These are phyloP conservation scores for Plasmodium adleri DNA, from an alignment of 169 alveolate genomes.

Conservation along the genomic window DNA sequence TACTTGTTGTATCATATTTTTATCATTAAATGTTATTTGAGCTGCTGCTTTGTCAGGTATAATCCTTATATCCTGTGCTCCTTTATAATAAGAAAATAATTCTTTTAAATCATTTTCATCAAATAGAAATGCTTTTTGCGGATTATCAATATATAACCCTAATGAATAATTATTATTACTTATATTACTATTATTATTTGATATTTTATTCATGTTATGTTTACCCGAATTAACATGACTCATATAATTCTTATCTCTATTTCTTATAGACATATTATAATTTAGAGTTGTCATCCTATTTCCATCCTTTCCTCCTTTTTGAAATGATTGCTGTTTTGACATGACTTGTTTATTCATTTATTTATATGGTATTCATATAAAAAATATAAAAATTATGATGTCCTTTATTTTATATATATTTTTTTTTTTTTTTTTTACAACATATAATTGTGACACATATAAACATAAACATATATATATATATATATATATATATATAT, in stretches of 20 bases:
- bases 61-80: conserved; percentile 62
- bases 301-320: conserved; percentile 26
- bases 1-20: conserved; percentile 75
- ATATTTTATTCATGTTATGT: conserved; percentile 4
- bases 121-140: conserved; percentile 68
- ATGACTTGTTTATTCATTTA: conserved; percentile 22
- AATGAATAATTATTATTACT: conserved; percentile 58
- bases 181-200: conserved; percentile 12
- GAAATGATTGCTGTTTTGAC: conserved; percentile 32
- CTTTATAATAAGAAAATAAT: conserved; percentile 71
- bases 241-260: conserved; percentile 34
- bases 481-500: conserved; percentile 10
- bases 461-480: background rate
- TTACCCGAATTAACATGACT: conserved; percentile 14
- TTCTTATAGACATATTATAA: background rate
- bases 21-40: conserved; percentile 71
- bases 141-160: conserved; percentile 71
- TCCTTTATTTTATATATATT: background rate
- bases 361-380: no score
- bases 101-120: conserved; percentile 57
- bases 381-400: no score
- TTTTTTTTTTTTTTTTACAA: background rate
- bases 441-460: background rate
- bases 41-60: conserved; percentile 72
- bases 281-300: conserved; percentile 28